Base-by-base conservation (phyloP, 306 rosid genomes). In the Crataegus laevigata region DNA sequence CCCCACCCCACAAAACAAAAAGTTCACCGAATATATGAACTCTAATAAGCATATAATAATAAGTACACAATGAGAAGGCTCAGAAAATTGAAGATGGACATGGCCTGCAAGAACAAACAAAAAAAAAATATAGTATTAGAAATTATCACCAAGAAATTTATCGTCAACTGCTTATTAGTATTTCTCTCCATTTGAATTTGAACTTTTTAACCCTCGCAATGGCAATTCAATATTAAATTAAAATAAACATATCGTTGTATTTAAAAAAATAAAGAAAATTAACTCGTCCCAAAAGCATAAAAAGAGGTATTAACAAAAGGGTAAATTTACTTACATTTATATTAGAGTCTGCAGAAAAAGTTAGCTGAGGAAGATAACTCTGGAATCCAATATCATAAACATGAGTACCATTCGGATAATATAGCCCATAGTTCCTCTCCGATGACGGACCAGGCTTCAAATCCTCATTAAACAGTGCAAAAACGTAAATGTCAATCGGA, bases 351-450 rank as follows among this genome's bases (percentile, higher is more conserved):
- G 89, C 62, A 63, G 75, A 70, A 69, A 84, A 55, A 65, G 65
- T 75, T 72, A 85, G 68, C 72, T 80, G 77, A 2, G 96, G 90
- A 26, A 85, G 90, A 76, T 82, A 66, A 47, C 92, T 91, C 29
- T 89, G 87, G 57, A 87, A 72, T 62, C 92, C 98, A 74, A 87
- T 79, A 58, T 89, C 73, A 72, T 93, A 93, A 71, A 93, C 98
- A 12, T 87, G 96, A 2, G 75, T 68, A 8, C 96, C 98, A 84
- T 93, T 52, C 2, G 98, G 97, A 83, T 91, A 89, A 73, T 71
- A 93, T 40, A 93, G 91, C 19, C 98, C 98, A 78, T 91, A 93
- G 61, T 93, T 93, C 78, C 94, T 88, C 82, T 93, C 98, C 11
- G 98, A 91, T 15, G 89, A 67, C 4, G 89, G 91, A 65, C 96